phyloP scores from a whole-genome alignment of 495 filamentous ascomycete genomes.

The Pyrenula aspistea region DNA sequence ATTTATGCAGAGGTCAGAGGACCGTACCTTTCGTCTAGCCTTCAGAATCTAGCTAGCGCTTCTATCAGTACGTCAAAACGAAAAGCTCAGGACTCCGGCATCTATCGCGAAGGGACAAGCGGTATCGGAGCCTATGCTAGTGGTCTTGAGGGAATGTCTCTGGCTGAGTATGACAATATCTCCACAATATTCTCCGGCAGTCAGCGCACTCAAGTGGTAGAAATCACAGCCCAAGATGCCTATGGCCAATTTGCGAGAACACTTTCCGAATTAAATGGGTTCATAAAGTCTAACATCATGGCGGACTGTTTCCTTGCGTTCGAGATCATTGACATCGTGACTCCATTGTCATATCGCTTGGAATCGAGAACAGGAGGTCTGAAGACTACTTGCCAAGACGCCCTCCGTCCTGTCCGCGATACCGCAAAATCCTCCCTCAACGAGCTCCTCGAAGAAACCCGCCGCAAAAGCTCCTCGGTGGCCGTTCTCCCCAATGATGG shows the following conservation, averaged over 20 bases:
- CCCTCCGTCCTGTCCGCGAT: conserved; percentile 77
- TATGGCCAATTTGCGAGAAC: conserved; percentile 77
- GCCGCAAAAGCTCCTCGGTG: conserved; percentile 48
- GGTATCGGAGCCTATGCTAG: conserved; percentile 84
- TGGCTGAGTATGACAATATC: conserved; percentile 81
- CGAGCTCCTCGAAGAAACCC: conserved; percentile 79
- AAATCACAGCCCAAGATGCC: conserved; percentile 61
- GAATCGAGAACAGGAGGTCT: conserved; percentile 76
- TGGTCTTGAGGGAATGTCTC: conserved; percentile 74
- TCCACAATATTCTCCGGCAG: conserved; percentile 71
- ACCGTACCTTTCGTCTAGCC: conserved; percentile 64
- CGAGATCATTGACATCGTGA: conserved; percentile 89
- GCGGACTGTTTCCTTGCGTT: conserved; percentile 96
- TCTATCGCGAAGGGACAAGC: conserved; percentile 85
- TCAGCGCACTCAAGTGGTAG: conserved; percentile 67
- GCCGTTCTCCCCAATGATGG: conserved; percentile 68
- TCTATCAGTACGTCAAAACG: conserved; percentile 82
- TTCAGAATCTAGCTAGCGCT: conserved; percentile 77
- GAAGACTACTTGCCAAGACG: conserved; percentile 69
- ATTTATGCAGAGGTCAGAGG: conserved; percentile 79
- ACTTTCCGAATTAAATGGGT: conserved; percentile 74
- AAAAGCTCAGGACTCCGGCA: conserved; percentile 54
- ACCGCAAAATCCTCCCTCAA: conserved; percentile 79
- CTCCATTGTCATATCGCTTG: conserved; percentile 62
- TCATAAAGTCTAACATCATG: conserved; percentile 72